These are phyloP conservation scores for Fusarium sp. DNA, from an alignment of 2,329 filamentous ascomycete genomes.

Conservation along the genomic window DNA sequence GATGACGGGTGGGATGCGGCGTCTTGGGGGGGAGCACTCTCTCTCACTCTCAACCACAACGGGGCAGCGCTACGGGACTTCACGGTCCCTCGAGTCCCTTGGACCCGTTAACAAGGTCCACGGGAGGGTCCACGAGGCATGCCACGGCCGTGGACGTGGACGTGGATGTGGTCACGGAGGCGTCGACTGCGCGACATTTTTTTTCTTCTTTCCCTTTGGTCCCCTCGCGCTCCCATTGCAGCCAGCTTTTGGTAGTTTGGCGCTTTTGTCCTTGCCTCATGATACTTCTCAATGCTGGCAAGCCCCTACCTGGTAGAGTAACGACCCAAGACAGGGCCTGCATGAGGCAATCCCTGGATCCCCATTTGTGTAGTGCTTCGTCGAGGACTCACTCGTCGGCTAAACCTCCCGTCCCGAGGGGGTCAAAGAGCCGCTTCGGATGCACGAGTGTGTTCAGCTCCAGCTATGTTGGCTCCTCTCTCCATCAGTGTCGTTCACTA, in stretches of 20 bases:
- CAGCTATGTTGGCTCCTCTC: background rate
- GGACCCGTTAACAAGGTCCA: constrained; percentile 27
- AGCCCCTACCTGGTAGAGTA: background rate
- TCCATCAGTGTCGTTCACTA: background rate
- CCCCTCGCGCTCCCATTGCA: constrained; percentile 9
- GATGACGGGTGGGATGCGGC: constrained; percentile 37
- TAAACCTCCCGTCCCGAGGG: background rate
- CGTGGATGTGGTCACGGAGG: constrained; percentile 17
- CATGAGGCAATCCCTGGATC: constrained; percentile 12
- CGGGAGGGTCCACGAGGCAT: constrained; percentile 18
- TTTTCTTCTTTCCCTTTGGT: constrained; percentile 5
- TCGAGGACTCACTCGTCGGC: background rate
- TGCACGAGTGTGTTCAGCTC: background rate
- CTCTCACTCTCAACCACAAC: constrained; percentile 15
- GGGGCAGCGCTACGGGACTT: constrained; percentile 32
- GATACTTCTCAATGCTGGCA: constrained; percentile 4
- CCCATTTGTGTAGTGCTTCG: background rate
- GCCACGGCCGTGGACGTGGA: constrained; percentile 26
- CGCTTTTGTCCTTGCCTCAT: background rate
- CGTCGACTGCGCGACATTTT: constrained; percentile 37
- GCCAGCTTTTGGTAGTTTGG: constrained; percentile 11
- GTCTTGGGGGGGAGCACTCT: background rate
- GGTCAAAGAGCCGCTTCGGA: background rate
- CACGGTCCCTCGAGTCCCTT: constrained; percentile 21
- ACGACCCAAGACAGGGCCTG: background rate